Evolutionary conservation across 1,284 basidiomycete genomes (phyloP).

Genomic region (Moniliophthora roreri): DNA sequence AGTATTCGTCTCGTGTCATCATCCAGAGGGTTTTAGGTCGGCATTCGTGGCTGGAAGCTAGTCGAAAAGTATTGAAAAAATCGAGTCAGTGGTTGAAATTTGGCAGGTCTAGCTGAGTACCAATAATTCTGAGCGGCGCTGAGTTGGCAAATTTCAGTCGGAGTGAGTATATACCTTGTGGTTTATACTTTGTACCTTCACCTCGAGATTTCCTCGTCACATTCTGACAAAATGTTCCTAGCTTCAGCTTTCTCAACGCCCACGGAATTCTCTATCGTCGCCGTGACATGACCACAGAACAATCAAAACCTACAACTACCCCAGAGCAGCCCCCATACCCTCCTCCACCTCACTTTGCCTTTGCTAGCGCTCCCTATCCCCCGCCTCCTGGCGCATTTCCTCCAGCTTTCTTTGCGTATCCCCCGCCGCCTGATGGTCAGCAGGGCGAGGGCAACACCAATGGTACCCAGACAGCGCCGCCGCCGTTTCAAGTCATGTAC

Average conservation of each 20-base stretch:
- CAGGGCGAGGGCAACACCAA: conserved; percentile 8
- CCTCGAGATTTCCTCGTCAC: background rate
- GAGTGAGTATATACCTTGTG: conserved; percentile 10
- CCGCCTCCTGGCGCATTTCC: conserved; percentile 17
- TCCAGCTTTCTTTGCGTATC: conserved; percentile 17
- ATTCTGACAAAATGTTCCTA: background rate
- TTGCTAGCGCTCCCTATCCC: conserved; percentile 5
- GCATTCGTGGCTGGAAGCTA: background rate
- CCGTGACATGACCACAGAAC: conserved; percentile 13
- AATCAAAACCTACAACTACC: conserved; percentile 9
- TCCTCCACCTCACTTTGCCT: conserved; percentile 4
- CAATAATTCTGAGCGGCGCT: conserved; percentile 18
- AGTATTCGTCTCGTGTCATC: too few species aligned
- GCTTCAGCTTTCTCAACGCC: background rate
- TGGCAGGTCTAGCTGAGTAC: conserved; percentile 10
- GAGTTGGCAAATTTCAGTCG: conserved; percentile 14
- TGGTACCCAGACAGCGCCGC: conserved; percentile 3
- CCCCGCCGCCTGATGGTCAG: conserved; percentile 12
- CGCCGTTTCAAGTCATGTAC: conserved; percentile 13
- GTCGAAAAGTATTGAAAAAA: background rate
- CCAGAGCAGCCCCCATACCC: conserved; percentile 8
- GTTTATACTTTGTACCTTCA: background rate
- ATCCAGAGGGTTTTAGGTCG: background rate
- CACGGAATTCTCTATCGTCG: background rate
- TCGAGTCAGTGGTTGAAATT: background rate